Base-by-base conservation (phyloP, 768 basidiomycete species). In the Termitomyces bulborhizus region DNA sequence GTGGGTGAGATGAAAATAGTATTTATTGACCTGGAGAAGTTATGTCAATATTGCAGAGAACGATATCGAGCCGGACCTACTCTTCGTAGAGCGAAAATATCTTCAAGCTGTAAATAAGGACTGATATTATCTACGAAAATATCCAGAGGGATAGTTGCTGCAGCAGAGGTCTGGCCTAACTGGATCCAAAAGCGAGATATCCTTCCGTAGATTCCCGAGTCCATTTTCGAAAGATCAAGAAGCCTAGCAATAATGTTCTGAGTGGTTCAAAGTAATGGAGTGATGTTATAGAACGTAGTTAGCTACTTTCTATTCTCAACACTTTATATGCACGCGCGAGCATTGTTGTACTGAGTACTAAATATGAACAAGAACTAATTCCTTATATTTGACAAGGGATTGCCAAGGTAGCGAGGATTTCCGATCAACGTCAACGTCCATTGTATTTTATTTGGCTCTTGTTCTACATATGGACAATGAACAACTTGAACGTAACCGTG, bases 1-100 rank as follows among this genome's bases (percentile, higher is more conserved):
- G 54, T 86, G 83, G 0, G 84, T 86, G 56, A 88, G 73, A 27
- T 82, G 66, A 62, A 79, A 86, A 60, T 83, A 82, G 3, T 76
- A 63, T 60, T 76, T 83, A 71, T 76, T 81, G 29, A 82, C 80
- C 87, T 86, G 55, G 3, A 48, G 9, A 15, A 12, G 5, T 56
- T 39, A 11, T 32, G 18, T 47, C 21, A 45, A 8, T 46, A 15
- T n/a, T n/a, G 15, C 9, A n/a, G 6, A 40, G n/a, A 18, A 18
- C n/a, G 39, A 40, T n/a, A 11, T 41, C 15, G 29, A 48, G n/a
- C 44, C n/a, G 29, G n/a, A 63, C 71, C 43, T n/a, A n/a, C n/a
- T n/a, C n/a, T n/a, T n/a, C n/a, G n/a, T n/a, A n/a, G n/a, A n/a
- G n/a, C n/a, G n/a, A n/a, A n/a, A n/a, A n/a, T n/a, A n/a, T n/a